Base-by-base conservation (phyloP, 2,329 filamentous ascomycete species). In the Nigrograna mackinnonii region DNA sequence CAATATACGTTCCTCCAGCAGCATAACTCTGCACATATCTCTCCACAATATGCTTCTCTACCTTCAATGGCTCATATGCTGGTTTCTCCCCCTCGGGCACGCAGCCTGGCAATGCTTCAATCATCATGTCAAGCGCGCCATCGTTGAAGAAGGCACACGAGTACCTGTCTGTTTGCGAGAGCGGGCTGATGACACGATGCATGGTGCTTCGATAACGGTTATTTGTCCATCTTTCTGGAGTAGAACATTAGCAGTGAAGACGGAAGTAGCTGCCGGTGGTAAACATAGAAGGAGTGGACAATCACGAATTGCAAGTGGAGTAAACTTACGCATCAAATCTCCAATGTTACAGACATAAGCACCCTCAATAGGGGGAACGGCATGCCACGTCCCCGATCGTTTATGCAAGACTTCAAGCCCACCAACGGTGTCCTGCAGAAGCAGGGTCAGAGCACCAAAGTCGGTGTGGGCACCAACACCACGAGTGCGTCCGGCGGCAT, bases 371-470 rank as follows among this genome's bases (percentile, higher is more conserved):
- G 60, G 58, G 1, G 62, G 58, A 2, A 71, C 64, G 5, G 26
- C 5, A 6, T 71, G 67, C 77, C 75, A 81, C 6, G 67, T 62
- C 11, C 67, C 61, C 7, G 70, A 72, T 13, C 64, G 59, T 44
- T 79, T 70, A 39, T 75, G 70, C 12, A 46, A 22, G 3, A 82
- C 77, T 50, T 83, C 71, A 2, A 83, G 68, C 0, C 78, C 79
- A 21, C 73, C 71, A 12, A 73, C 34, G 2, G 65, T 63, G 44
- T 78, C 77, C 52, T 81, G 79, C 3, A 81, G 68, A 9, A 83
- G 71, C 21, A 82, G 66, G 1, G 79, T 82, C 33, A 82, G 73
- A 35, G 74, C 74, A n/a, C 78, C 77, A 47, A 79, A 82, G 52
- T 80, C 79, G 1, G 76, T 79, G 49, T 80, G 79, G 3, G 75